Base-by-base conservation (phyloP, 129 eudicot species). In the Erigeron canadensis region DNA sequence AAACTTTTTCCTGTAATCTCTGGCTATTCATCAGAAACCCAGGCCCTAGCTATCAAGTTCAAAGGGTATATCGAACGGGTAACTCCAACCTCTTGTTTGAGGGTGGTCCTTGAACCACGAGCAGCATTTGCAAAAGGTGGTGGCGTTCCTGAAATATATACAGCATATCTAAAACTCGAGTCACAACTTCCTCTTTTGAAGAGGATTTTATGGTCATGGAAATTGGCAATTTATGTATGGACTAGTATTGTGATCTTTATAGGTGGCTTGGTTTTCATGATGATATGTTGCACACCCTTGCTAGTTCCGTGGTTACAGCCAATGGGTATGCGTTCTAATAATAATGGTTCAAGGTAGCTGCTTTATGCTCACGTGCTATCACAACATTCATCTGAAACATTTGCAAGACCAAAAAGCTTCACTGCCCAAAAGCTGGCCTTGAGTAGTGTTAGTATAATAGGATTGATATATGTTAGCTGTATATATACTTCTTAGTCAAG, bases 131-230 rank as follows among this genome's bases (percentile, higher is more conserved):
- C 87, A 75, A 45, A 43, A 0, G 74, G 81, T 39, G 85, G 80
- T 0, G 96, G 96, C 13, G 58, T 77, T 57, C 96, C 96, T 2
- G 85, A 88, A 75, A 71, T 88, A 18, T 88, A 88, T 53, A 53
- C 87, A 2, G 89, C 81, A 3, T 66, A 80, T 5, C 40, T 88
- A 15, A 74, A 81, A n/a, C 76, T 88, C 10, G 63, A 72, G 54
- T 85, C 96, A 4, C 74, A 86, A 77, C 81, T 81, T 15, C 85
- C 96, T 3, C 68, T 59, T n/a, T 16, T 86, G 9, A 86, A 84
- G 69, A 80, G 79, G 78, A 19, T 86, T 4, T 16, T 89, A 42
- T 84, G 85, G 87, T 81, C 62, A 10, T 86, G 96, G 96, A 85
- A 84, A 75, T 74, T 77, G 66, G 86, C 89, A 0, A 9, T 84